Evolutionary conservation across 108 stramenopile genomes (phyloP).

Genomic region (Stephanodiscus minutulus): DNA sequence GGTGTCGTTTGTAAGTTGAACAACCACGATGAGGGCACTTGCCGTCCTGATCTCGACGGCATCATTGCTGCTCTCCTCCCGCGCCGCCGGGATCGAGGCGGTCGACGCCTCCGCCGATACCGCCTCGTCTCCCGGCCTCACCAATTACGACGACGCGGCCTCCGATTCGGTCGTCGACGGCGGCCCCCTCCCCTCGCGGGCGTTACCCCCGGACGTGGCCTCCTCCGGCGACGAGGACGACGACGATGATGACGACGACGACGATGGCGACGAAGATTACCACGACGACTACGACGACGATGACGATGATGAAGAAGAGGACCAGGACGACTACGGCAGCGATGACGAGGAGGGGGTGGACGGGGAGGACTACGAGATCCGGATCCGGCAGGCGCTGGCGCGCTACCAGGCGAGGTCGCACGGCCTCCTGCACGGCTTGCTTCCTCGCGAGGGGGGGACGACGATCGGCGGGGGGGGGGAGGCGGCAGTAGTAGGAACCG

Average conservation of each 20-base stretch:
- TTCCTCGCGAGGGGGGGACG: constrained; percentile 17
- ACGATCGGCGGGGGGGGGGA: neutral
- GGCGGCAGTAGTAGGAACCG: neutral
- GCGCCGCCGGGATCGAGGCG: neutral
- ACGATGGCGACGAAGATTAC: neutral
- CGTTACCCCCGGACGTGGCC: neutral
- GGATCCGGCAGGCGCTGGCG: constrained; percentile 9
- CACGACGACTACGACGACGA: neutral
- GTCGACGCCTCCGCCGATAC: neutral
- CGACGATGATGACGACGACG: neutral
- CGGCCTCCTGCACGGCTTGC: neutral
- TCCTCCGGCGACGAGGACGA: neutral
- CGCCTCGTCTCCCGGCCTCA: neutral
- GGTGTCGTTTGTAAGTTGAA: too few relatives aligned
- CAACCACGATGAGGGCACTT: neutral
- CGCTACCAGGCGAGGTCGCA: constrained; percentile 3
- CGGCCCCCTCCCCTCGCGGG: too few relatives aligned
- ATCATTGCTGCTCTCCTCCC: neutral
- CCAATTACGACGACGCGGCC: neutral
- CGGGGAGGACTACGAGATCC: constrained; percentile 5
- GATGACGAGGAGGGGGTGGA: neutral
- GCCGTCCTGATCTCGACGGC: neutral
- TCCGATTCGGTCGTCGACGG: too few relatives aligned
- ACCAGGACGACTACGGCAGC: neutral
- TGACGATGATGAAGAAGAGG: neutral